Conservation (phyloP, 352 stramenopile genomes). For the Blastocystis sp. region DNA sequence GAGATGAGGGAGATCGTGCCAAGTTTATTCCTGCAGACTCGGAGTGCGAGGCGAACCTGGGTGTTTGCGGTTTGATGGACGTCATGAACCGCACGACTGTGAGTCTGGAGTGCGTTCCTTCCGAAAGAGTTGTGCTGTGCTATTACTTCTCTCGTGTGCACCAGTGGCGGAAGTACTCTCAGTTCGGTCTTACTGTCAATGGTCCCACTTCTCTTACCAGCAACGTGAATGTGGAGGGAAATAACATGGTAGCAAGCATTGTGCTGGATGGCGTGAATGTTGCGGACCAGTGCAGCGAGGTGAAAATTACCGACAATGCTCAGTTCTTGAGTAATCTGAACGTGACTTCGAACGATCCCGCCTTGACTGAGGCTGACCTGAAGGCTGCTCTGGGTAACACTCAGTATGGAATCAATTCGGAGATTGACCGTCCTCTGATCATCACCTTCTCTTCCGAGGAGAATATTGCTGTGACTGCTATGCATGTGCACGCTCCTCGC, state of each 20-base stretch:
- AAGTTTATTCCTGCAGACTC: background rate
- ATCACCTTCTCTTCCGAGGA: background rate
- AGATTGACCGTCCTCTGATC: slow-evolving; percentile 22
- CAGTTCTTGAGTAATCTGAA: background rate
- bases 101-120: background rate
- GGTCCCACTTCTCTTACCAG: background rate
- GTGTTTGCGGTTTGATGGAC: background rate
- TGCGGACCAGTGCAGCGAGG: background rate
- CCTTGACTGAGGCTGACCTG: background rate
- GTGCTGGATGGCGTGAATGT: slow-evolving; percentile 11
- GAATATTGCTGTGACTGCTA: background rate
- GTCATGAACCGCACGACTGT: background rate
- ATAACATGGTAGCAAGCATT: slow-evolving; percentile 14
- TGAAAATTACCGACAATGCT: background rate
- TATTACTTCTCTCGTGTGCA: slow-evolving; percentile 46
- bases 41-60: background rate
- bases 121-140: background rate
- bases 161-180: background rate
- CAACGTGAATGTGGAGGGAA: background rate
- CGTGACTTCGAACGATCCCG: background rate
- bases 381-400: slow-evolving; percentile 13
- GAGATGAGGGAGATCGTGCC: slow-evolving; percentile 2
- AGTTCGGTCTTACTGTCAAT: background rate
- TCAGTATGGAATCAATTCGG: slow-evolving; percentile 40
- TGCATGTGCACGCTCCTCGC: background rate